Base-by-base conservation (phyloP, 768 basidiomycete genomes). In the Mrakia frigida region DNA sequence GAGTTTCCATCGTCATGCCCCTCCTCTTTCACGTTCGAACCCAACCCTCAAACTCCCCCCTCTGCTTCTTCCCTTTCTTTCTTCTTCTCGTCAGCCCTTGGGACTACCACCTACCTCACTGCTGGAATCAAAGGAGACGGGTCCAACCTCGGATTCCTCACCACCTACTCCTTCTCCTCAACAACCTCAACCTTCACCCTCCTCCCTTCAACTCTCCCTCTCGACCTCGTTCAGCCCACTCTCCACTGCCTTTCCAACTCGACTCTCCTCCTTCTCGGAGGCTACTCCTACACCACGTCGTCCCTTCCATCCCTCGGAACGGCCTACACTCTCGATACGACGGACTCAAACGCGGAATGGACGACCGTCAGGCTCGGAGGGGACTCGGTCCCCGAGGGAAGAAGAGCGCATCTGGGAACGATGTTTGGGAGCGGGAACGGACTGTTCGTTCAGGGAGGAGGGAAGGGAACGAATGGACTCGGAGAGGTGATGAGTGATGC, bases 291-390 rank as follows among this genome's bases (percentile, higher is more conserved):
- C 28, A 25, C 73, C 4, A 31, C 53, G 0, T 56, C 71, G 3
- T 37, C 71, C 11, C 65, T 78, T 14, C 31, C 73, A 0, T 23
- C 68, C 0, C 61, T 78, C 6, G n/a, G 67, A 11, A 70, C 73
- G 0, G 77, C 77, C 33, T 78, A 74, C 68, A 74, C 71, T 10
- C 73, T 78, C n/a, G 76, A 78, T 59, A 78, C 77, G 23, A 52
- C 71, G 10, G 28, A 35, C n/a, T 2, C 65, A 1, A 56, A 53
- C 60, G 31, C 60, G 14, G 69, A 70, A 3, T 77, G 76, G 76
- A 23, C 28, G 31, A 67, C 43, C 41, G 43, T 77, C 52, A 43
- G 31, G 3, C 35, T 77, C 37, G 72, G 63, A 16, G 77, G 72
- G 41, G 39, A 9, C 21, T 16, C 28, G 16, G 71, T 41, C 6